Percentiles rank a stretch among this genome's conserved stretches.
phyloP scores from a whole-genome alignment of 495 filamentous ascomycete genomes.

The Chaetomium tenue region DNA sequence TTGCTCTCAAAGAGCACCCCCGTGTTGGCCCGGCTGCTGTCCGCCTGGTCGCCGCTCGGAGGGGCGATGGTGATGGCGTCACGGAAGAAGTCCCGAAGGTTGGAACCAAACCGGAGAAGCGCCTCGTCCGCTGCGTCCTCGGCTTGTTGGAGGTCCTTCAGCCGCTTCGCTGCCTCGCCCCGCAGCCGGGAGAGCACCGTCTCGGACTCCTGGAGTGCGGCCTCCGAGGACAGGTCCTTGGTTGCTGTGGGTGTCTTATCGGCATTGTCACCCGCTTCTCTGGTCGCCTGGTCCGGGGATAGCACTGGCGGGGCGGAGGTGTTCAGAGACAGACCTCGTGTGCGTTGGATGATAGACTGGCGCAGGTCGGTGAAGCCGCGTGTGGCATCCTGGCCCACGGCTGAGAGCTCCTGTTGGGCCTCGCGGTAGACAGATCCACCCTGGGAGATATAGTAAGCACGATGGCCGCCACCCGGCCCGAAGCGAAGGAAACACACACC shows the following conservation, averaged over 20 bases:
- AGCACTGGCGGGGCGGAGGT: conserved; percentile 30
- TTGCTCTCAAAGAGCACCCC: conserved; percentile 83
- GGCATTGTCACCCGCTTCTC: conserved; percentile 38
- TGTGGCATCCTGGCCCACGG: conserved; percentile 74
- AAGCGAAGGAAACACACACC: conserved; percentile 49
- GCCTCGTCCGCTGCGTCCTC: conserved; percentile 99
- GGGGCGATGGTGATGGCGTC: conserved; percentile 90
- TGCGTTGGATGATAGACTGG: conserved; percentile 65
- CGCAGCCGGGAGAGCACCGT: conserved; percentile 80
- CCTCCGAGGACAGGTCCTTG: conserved; percentile 47
- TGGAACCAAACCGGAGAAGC: conserved; percentile 85
- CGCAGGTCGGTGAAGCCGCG: conserved; percentile 77
- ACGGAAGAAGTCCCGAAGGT: conserved; percentile 83
- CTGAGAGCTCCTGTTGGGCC: conserved; percentile 74
- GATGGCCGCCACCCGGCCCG: not conserved
- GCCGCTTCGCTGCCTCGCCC: conserved; percentile 73
- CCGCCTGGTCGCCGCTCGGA: conserved; percentile 42
- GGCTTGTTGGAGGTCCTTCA: conserved; percentile 89
- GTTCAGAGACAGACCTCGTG: conserved; percentile 68
- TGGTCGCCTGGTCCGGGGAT: conserved; percentile 23
- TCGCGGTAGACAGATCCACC: conserved; percentile 83
- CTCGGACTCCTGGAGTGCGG: conserved; percentile 63
- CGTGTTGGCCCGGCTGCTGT: conserved; percentile 41
- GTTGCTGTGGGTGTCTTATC: conserved; percentile 44
- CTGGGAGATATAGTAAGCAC: conserved; percentile 41